Evolutionary conservation across 768 basidiomycete genomes (phyloP), one percentile per base, ranked within the genome.

Genomic region (Tylopilus sp.): DNA sequence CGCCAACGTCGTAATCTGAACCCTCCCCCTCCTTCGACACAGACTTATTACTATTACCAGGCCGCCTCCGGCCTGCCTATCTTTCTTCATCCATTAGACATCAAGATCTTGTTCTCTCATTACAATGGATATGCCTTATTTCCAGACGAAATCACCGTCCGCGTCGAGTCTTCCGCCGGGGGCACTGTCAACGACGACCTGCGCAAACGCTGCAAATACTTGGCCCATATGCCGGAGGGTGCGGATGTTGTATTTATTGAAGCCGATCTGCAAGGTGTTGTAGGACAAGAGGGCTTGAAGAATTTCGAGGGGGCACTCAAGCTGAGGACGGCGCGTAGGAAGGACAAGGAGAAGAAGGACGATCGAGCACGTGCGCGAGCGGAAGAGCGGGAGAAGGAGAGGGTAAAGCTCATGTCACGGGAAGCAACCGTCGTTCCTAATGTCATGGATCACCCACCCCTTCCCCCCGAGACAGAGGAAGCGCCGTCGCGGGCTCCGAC

Each of bases 31-130:
- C 89, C 87, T 17, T 88, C 89, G 17, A 88, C 89, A 15, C 87
- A 91, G 10, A 87, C 91, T 9, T 99, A 95, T 71, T 94, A 88
- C 66, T 99, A 88, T 70, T 99, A 98, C 68, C 97, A 98, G 68
- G 88, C 93, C 17, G 83, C 91, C 0, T 89, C 91, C 2, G 97
- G 97, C 12, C 76, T 89, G 50, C 88, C 92, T 10, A 78, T 97
- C 58, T 99, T 90, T 75, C 81, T 99, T 11, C 93, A 97, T 62
- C 95, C 95, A 3, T 79, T 99, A 26, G 95, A 99, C 66, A 98
- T 97, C 70, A 88, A 85, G 70, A 92, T 97, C 54, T 77, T 99
- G 22, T 75, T 94, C 39, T 80, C 91, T 12, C 87, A 95, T 65
- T 98, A 85, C 69, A 77, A 78, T 62, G 77, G 76, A 55, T 98